These are phyloP conservation scores for Thraustochytrium sp. DNA, from an alignment of 352 stramenopile genomes.

Conservation along the genomic window DNA sequence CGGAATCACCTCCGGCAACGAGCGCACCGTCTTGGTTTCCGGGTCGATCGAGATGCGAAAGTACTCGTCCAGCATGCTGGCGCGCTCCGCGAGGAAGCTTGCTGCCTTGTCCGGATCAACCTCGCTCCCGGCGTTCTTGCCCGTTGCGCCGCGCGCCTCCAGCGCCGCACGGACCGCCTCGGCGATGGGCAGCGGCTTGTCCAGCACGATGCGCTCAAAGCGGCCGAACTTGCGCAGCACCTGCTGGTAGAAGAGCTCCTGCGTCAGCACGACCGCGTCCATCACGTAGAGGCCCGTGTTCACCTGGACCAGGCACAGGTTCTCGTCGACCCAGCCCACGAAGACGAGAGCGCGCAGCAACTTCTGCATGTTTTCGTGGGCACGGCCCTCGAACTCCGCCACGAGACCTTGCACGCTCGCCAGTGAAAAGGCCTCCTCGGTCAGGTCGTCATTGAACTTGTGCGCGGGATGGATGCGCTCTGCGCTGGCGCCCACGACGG, in stretches of 20 bases:
- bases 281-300: conserved; percentile 43
- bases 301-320: conserved; percentile 17
- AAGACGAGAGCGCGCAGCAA: conserved; percentile 34
- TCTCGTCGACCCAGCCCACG: conserved; percentile 37
- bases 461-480: not conserved
- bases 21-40: not conserved
- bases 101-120: not conserved
- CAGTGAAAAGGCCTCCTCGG: conserved; percentile 13
- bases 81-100: conserved; percentile 11
- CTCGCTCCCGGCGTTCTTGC: not conserved
- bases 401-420: not conserved
- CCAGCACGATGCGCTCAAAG: conserved; percentile 30
- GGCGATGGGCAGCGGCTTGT: not conserved
- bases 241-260: conserved; percentile 43
- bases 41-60: conserved; percentile 36
- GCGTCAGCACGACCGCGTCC: not conserved
- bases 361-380: not conserved
- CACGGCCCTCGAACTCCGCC: not conserved
- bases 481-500: no score
- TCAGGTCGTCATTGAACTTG: conserved; percentile 28
- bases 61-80: conserved; percentile 43
- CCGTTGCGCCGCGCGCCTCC: not conserved
- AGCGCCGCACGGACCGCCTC: not conserved
- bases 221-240: conserved; percentile 16
- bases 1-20: conserved; percentile 25